A percentile compares a stretch with the other conserved stretches of the same genome.
Conservation (phyloP, 306 rosid species). For the Quercus robur region DNA sequence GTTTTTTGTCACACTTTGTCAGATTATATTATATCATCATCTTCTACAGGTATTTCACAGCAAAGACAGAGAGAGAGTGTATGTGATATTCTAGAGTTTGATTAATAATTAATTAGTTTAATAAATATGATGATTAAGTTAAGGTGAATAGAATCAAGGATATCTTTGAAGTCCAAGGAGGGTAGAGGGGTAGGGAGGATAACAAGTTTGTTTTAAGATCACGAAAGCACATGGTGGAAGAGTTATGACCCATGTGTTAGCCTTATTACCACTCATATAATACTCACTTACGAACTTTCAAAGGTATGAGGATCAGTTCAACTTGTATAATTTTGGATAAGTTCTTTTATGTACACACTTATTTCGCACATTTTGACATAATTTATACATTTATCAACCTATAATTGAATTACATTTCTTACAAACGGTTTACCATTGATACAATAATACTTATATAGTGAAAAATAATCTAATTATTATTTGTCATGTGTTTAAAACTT, state of each 20-base stretch:
- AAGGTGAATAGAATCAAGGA: neutral
- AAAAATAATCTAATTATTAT: too few species aligned
- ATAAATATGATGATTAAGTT: neutral
- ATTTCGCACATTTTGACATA: too few species aligned
- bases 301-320: constrained; percentile 12
- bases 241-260: constrained; percentile 22
- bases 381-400: too few species aligned
- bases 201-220: constrained; percentile 32
- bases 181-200: neutral
- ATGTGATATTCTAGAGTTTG: neutral
- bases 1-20: constrained; percentile 44
- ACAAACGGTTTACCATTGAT: too few species aligned
- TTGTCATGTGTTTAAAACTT: too few species aligned
- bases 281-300: neutral
- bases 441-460: too few species aligned
- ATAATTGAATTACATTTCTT: too few species aligned
- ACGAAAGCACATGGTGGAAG: constrained; percentile 30
- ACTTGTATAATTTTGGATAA: constrained; percentile 3
- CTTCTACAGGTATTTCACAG: constrained; percentile 44
- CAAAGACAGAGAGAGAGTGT: constrained; percentile 1
- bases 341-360: too few species aligned
- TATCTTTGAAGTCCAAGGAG: constrained; percentile 8
- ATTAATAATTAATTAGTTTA: neutral
- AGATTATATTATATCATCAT: constrained; percentile 18
- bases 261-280: neutral